phyloP scores from a whole-genome alignment of 768 basidiomycete species.

The Lactarius pseudohatsudake region DNA sequence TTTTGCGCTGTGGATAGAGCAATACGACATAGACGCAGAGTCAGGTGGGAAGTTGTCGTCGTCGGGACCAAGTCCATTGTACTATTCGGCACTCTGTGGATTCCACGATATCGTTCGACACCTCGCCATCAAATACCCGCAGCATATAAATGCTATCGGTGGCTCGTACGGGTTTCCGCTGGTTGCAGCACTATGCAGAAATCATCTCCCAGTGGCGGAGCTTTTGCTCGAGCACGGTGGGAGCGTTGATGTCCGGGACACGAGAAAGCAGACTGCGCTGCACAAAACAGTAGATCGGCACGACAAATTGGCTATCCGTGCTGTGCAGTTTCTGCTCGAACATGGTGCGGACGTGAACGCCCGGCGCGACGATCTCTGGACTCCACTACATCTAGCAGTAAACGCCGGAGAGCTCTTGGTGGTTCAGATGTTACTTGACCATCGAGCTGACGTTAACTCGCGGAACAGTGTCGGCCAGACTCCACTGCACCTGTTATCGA shows the following conservation, averaged over 20 bases:
- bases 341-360: not conserved
- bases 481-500: not conserved
- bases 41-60: not conserved
- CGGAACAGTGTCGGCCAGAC: not conserved
- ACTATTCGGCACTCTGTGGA: constrained; percentile 12
- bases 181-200: not conserved
- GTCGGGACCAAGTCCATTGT: not conserved
- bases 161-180: not conserved
- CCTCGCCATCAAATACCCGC: not conserved
- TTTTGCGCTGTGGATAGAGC: not conserved
- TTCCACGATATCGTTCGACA: not conserved
- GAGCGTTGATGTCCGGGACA: not conserved
- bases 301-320: not conserved
- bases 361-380: not conserved
- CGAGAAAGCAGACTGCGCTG: not conserved
- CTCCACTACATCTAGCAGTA: too few relatives aligned
- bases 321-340: not conserved
- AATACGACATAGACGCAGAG: not conserved
- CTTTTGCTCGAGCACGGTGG: not conserved
- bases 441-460: too few relatives aligned
- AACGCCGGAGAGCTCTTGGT: too few relatives aligned
- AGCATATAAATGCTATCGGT: not conserved
- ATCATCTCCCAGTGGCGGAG: not conserved
- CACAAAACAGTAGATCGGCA: not conserved
- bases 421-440: too few relatives aligned